Evolutionary conservation across 768 basidiomycete genomes (phyloP).

Genomic region (Pholiota conissans): DNA sequence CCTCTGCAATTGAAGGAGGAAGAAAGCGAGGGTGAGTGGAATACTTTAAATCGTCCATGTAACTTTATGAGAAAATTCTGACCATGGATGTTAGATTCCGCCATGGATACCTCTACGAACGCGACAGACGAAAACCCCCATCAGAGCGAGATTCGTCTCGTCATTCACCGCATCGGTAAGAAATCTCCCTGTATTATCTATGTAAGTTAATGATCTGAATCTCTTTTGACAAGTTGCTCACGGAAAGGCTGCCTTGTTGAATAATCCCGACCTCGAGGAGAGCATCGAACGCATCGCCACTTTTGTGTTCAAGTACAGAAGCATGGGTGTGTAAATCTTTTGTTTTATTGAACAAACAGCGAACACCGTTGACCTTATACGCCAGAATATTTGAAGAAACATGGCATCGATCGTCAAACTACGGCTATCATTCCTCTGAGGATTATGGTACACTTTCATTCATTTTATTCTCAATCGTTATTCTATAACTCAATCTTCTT

Average conservation of each 20-base stretch:
- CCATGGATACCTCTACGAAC: neutral
- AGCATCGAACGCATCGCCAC: neutral
- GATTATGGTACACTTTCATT: too few relatives aligned
- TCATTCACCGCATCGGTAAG: neutral
- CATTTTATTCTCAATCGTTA: too few relatives aligned
- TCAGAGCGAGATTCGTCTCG: neutral
- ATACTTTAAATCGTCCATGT: too few relatives aligned
- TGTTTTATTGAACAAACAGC: neutral
- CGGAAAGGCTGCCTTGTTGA: neutral
- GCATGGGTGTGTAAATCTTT: neutral
- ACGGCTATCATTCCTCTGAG: too few relatives aligned
- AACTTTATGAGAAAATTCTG: too few relatives aligned
- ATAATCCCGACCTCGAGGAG: neutral
- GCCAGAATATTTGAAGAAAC: too few relatives aligned
- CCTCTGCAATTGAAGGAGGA: too few relatives aligned
- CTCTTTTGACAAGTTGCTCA: neutral
- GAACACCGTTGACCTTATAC: too few relatives aligned
- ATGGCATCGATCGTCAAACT: too few relatives aligned
- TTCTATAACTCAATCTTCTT: too few relatives aligned
- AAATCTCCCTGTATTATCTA: neutral
- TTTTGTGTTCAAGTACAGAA: neutral
- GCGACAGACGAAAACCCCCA: neutral
- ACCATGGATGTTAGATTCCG: too few relatives aligned
- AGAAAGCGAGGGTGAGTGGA: too few relatives aligned
- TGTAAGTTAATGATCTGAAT: neutral